Evolutionary conservation across 2,329 filamentous ascomycete genomes (phyloP).

Genomic region (Epichloe bromicola): DNA sequence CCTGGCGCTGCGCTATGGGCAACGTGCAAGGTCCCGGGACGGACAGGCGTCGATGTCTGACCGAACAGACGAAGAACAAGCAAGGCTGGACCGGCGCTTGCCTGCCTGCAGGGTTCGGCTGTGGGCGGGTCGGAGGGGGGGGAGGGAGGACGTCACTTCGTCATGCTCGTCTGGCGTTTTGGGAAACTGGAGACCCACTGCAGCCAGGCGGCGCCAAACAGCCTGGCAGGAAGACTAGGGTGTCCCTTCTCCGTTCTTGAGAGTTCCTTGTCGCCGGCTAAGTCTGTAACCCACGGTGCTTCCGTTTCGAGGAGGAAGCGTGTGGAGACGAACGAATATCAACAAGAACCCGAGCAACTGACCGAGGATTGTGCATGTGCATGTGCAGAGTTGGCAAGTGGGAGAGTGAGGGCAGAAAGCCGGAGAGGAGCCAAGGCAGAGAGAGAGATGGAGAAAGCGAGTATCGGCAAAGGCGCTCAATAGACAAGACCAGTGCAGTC

Average conservation of each 20-base stretch:
- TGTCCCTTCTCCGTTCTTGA: constrained; percentile 1
- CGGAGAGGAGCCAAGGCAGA: no score
- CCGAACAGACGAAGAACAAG: neutral
- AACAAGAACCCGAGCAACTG: no score
- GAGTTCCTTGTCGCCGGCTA: constrained; percentile 8
- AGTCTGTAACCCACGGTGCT: constrained; percentile 7
- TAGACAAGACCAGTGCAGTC: neutral
- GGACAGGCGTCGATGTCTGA: neutral
- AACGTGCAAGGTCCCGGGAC: neutral
- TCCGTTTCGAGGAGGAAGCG: constrained; percentile 8
- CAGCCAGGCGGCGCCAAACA: constrained; percentile 1
- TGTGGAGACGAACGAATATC: neutral
- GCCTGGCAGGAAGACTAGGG: constrained; percentile 2
- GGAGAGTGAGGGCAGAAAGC: neutral
- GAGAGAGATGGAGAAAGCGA: no score
- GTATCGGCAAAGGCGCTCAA: neutral
- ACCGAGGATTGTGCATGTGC: no score
- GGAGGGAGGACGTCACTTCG: neutral
- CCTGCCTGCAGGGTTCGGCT: constrained; percentile 6
- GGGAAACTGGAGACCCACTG: constrained; percentile 3
- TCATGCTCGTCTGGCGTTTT: neutral
- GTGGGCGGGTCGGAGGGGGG: constrained; percentile 6
- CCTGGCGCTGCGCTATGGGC: constrained; percentile 1
- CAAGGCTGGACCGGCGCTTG: constrained; percentile 7
- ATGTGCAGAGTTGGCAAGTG: neutral